Evolutionary conservation across 1,139 yeast species (phyloP).

Genomic region (Pichia sp.): DNA sequence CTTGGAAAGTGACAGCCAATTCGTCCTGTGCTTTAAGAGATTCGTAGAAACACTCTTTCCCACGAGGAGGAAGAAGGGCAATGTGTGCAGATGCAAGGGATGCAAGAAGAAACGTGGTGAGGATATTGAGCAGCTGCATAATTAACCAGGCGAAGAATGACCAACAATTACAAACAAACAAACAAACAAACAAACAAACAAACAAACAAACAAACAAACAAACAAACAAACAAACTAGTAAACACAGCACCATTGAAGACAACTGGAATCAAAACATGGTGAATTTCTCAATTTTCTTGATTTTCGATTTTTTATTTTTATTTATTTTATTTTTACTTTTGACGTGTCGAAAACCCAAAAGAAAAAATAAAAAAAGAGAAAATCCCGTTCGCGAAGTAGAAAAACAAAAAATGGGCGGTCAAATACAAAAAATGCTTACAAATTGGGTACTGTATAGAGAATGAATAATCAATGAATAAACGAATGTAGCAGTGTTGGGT

Average conservation of each 20-base stretch:
- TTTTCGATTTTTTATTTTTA: no score
- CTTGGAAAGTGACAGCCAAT: constrained; percentile 85
- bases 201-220: neutral
- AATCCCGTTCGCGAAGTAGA: neutral
- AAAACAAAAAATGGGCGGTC: neutral
- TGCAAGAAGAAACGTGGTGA: neutral
- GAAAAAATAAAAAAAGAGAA: neutral
- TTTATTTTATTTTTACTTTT: no score
- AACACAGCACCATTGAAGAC: no score
- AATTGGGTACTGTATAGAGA: no score
- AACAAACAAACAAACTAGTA: neutral
- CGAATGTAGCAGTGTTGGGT: no score
- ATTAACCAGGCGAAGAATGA: no score
- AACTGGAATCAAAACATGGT: neutral
- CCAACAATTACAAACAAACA: neutral
- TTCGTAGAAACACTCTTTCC: constrained; percentile 86
- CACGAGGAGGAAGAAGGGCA: constrained; percentile 75
- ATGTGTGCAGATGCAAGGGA: constrained; percentile 53
- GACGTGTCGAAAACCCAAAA: neutral
- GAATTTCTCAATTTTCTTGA: no score
- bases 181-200: neutral
- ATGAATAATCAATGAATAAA: no score
- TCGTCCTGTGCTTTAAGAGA: constrained; percentile 76
- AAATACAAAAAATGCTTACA: no score
- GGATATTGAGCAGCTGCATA: neutral